Percentiles rank a stretch among this genome's conserved stretches.
Evolutionary conservation across 441 rosid genomes (phyloP).

Genomic region (Breynia disticha): DNA sequence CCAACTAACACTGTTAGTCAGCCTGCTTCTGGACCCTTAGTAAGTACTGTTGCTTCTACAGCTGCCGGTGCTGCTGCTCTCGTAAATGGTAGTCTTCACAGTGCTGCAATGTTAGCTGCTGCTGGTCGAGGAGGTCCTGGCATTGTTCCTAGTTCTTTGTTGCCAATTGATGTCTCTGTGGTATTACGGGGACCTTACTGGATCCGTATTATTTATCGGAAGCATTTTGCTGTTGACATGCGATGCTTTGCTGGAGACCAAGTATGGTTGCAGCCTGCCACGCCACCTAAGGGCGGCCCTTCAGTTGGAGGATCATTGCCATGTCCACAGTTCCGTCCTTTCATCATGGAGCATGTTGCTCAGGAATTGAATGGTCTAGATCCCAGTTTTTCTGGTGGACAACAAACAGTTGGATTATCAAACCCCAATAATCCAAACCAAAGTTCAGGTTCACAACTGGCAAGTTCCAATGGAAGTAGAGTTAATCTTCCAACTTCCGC

Average conservation of each 20-base stretch:
- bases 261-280: slow-evolving; percentile 99
- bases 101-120: slow-evolving; percentile 71
- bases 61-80: slow-evolving; percentile 37
- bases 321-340: slow-evolving; percentile 99
- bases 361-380: slow-evolving; percentile 95
- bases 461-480: slow-evolving; percentile 67
- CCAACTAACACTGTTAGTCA: slow-evolving; percentile 36
- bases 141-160: slow-evolving; percentile 91
- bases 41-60: slow-evolving; percentile 32
- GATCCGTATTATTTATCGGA: slow-evolving; percentile 92
- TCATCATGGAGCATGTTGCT: slow-evolving; percentile 99
- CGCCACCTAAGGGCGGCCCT: slow-evolving; percentile 96
- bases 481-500: slow-evolving; percentile 50
- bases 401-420: slow-evolving; percentile 49
- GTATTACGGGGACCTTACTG: slow-evolving; percentile 98
- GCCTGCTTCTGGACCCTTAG: slow-evolving; percentile 34
- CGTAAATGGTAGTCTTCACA: slow-evolving; percentile 51
- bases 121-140: slow-evolving; percentile 93
- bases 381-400: slow-evolving; percentile 60
- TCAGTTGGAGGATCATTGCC: slow-evolving; percentile 94
- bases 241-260: slow-evolving; percentile 99
- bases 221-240: slow-evolving; percentile 96
- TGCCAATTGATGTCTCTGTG: slow-evolving; percentile 98
- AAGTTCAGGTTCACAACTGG: slow-evolving; percentile 42
- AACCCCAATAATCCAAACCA: slow-evolving; percentile 34